Evolutionary conservation across 192 early-diverging fungal genomes (phyloP), one percentile per base, ranked within the genome.

Genomic region (Linnemannia exigua): DNA sequence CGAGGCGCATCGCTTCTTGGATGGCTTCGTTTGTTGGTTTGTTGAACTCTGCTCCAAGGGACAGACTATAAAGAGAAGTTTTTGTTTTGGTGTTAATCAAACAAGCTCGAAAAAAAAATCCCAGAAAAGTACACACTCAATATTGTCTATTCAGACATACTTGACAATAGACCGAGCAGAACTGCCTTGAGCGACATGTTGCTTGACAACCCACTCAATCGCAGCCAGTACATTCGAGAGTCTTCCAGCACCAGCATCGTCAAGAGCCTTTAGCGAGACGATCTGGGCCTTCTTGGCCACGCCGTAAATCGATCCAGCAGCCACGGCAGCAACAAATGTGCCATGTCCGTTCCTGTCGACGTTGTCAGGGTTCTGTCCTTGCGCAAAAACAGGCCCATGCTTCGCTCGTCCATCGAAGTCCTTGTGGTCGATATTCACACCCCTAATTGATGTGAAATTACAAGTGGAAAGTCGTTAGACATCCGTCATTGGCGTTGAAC

Each of bases 241-340:
- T 20, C 85, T 77, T 3, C 92, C 92, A 44, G 87, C 79, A 1
- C 92, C 92, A 28, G 87, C 80, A 33, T 81, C 75, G 67, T 93
- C 88, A 37, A 92, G 47, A 7, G 89, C 89, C 67, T 93, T 93
- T 33, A 93, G 86, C 17, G 92, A 90, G 0, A 93, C 87, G 66
- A 93, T 81, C 5, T 82, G 72, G 0, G 89, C 90, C 33, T 90
- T 85, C 70, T 93, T 93, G 7, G 92, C 92, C 2, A 93, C 92
- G 47, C 92, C 92, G 73, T 92, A 93, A 0, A 81, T 85, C 2
- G 85, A 79, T 5, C 92, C 92, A 25, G 88, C 88, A 33, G 90
- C 89, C 19, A 93, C 75, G 22, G 88, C 92, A 9, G 92, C 92
- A n/a, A 92, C 91, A 85, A 92, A 92, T 0, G 92, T 93, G 1